Evolutionary conservation across 2,329 filamentous ascomycete species (phyloP).

Genomic region (Pseudogymnoascus sp.): DNA sequence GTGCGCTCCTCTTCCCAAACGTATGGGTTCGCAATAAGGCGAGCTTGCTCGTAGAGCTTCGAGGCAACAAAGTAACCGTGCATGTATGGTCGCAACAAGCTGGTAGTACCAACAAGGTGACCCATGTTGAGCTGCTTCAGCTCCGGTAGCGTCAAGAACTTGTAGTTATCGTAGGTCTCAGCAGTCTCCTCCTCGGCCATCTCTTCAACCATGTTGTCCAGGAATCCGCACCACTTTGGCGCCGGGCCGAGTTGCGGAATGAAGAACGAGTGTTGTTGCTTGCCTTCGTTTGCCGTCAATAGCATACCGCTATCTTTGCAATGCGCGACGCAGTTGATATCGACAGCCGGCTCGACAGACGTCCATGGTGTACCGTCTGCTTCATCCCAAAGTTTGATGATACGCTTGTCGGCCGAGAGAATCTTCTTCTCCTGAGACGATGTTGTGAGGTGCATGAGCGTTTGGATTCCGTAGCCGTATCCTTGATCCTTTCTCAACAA

Average conservation of each 20-base stretch:
- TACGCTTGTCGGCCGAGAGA: slow-evolving; percentile 84
- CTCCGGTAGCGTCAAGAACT: slow-evolving; percentile 87
- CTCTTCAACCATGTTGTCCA: slow-evolving; percentile 96
- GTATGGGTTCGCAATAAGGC: slow-evolving; percentile 87
- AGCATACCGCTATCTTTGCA: slow-evolving; percentile 91
- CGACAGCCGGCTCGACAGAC: slow-evolving; percentile 86
- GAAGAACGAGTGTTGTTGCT: slow-evolving; percentile 91
- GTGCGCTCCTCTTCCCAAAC: slow-evolving; percentile 86
- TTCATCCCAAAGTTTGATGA: slow-evolving; percentile 95
- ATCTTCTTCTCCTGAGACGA: slow-evolving; percentile 76
- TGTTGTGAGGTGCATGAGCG: slow-evolving; percentile 64
- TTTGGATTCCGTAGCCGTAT: slow-evolving; percentile 87
- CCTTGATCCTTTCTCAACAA: slow-evolving; percentile 90
- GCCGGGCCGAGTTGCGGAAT: slow-evolving; percentile 89
- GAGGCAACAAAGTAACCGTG: slow-evolving; percentile 97
- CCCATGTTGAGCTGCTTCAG: slow-evolving; percentile 77
- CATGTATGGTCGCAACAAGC: slow-evolving; percentile 90
- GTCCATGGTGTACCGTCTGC: slow-evolving; percentile 82
- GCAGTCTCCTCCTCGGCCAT: slow-evolving; percentile 79
- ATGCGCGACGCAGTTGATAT: slow-evolving; percentile 91
- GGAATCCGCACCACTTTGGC: slow-evolving; percentile 90
- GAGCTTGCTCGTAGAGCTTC: slow-evolving; percentile 89
- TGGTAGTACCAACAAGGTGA: slow-evolving; percentile 85
- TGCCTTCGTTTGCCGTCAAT: slow-evolving; percentile 91
- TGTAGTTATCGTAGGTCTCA: slow-evolving; percentile 97